Evolutionary conservation across 1,284 basidiomycete genomes (phyloP).

Genomic region (Rugosomyces carneus): DNA sequence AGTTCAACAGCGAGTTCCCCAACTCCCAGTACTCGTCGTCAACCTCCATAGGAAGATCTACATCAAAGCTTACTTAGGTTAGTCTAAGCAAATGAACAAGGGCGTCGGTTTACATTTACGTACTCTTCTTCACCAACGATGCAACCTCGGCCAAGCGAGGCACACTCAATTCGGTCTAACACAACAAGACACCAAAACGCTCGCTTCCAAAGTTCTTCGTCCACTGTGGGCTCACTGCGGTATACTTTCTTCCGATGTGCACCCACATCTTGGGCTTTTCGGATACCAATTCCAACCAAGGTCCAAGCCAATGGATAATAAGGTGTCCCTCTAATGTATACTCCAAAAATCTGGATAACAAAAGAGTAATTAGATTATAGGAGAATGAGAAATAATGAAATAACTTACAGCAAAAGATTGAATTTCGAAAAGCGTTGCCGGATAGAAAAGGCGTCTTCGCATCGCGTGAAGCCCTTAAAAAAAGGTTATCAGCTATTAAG

Average conservation of each 20-base stretch:
- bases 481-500: slow-evolving; percentile 11
- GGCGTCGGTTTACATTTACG: slow-evolving; percentile 22
- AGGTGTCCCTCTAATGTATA: slow-evolving; percentile 49
- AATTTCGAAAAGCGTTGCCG: slow-evolving; percentile 68
- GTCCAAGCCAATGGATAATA: slow-evolving; percentile 61
- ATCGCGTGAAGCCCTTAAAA: slow-evolving; percentile 42
- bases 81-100: slow-evolving; percentile 9
- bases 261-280: slow-evolving; percentile 66
- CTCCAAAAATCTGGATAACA: slow-evolving; percentile 34
- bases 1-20: slow-evolving; percentile 40
- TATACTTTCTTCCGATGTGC: slow-evolving; percentile 58
- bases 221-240: slow-evolving; percentile 34
- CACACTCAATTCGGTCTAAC: slow-evolving; percentile 59
- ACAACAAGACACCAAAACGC: slow-evolving; percentile 69
- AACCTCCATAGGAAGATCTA: slow-evolving; percentile 74
- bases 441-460: slow-evolving; percentile 53
- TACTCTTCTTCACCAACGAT: slow-evolving; percentile 76
- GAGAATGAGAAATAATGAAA: slow-evolving; percentile 2
- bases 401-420: slow-evolving; percentile 51
- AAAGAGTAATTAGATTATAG: background rate
- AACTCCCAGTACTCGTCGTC: slow-evolving; percentile 83
- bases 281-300: slow-evolving; percentile 58
- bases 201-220: slow-evolving; percentile 74
- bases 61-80: slow-evolving; percentile 53
- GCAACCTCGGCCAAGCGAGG: slow-evolving; percentile 65